Evolutionary conservation across 352 stramenopile genomes (phyloP).

Genomic region (Aphanomyces invadans): DNA sequence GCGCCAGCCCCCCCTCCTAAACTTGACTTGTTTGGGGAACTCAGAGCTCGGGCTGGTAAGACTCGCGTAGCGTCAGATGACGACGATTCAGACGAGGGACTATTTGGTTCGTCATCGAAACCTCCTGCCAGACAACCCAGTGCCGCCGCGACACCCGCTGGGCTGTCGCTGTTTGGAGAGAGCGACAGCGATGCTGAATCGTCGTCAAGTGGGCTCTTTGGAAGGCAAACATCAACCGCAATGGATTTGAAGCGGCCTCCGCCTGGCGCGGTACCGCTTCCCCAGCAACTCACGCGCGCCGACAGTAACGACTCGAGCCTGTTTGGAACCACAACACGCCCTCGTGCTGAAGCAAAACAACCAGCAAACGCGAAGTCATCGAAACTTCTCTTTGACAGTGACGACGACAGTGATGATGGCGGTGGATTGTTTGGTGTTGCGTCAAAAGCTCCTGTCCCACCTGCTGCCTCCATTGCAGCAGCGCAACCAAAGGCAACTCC

Average conservation of each 20-base stretch:
- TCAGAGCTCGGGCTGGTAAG: constrained; percentile 35
- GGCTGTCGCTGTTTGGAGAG: constrained; percentile 34
- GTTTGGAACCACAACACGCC: constrained; percentile 10
- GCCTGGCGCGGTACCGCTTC: background rate
- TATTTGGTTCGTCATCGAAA: constrained; percentile 36
- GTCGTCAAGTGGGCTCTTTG: constrained; percentile 48
- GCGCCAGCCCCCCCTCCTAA: constrained; percentile 28
- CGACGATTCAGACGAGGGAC: constrained; percentile 38
- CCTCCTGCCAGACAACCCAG: constrained; percentile 28
- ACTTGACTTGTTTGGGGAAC: constrained; percentile 39
- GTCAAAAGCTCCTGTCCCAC: too few relatives aligned
- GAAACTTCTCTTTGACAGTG: constrained; percentile 27
- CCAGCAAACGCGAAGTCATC: constrained; percentile 22
- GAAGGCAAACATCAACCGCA: constrained; percentile 13
- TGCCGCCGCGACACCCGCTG: constrained; percentile 27
- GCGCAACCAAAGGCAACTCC: constrained; percentile 40
- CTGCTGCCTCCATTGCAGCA: too few relatives aligned
- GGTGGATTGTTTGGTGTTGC: constrained; percentile 53
- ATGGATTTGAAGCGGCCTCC: background rate
- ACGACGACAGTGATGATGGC: constrained; percentile 36
- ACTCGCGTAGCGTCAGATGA: constrained; percentile 22
- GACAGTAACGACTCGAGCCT: constrained; percentile 19
- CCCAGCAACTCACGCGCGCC: background rate
- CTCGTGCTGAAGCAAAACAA: constrained; percentile 26
- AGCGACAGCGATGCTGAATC: constrained; percentile 52